Evolutionary conservation across 2,329 filamentous ascomycete genomes (phyloP).

Genomic region (Raffaelea arxii): DNA sequence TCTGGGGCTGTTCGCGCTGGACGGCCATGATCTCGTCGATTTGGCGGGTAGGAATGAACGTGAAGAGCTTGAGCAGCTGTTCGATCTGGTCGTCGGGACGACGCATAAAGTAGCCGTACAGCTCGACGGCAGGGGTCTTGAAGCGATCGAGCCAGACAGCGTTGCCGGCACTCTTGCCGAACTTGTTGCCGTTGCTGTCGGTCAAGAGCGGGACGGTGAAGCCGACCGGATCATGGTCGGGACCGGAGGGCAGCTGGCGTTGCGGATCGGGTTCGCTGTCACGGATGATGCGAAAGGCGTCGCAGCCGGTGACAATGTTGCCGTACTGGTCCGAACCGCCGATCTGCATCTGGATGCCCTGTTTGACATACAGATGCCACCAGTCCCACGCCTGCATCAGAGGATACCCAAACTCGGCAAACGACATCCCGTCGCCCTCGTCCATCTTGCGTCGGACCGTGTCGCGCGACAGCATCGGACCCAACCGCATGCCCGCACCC

Average conservation of each 20-base stretch:
- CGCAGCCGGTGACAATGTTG: slow-evolving; percentile 86
- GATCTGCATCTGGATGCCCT: slow-evolving; percentile 72
- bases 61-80: slow-evolving; percentile 77
- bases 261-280: slow-evolving; percentile 38
- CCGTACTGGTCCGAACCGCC: slow-evolving; percentile 94
- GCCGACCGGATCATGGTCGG: slow-evolving; percentile 57
- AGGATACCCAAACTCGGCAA: slow-evolving; percentile 88
- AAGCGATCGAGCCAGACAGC: slow-evolving; percentile 83
- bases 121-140: slow-evolving; percentile 72
- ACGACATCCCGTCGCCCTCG: slow-evolving; percentile 86
- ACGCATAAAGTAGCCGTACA: slow-evolving; percentile 85
- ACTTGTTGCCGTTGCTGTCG: slow-evolving; percentile 75
- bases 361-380: slow-evolving; percentile 69
- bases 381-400: slow-evolving; percentile 94
- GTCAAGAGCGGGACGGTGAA: slow-evolving; percentile 88
- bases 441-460: slow-evolving; percentile 66
- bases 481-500: slow-evolving; percentile 65
- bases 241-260: slow-evolving; percentile 27
- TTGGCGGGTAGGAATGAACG: slow-evolving; percentile 65
- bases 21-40: slow-evolving; percentile 59
- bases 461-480: slow-evolving; percentile 80
- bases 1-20: slow-evolving; percentile 58
- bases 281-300: slow-evolving; percentile 69
- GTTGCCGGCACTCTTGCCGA: slow-evolving; percentile 91
- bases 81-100: slow-evolving; percentile 75